Evolutionary conservation across 352 stramenopile genomes (phyloP).

Genomic region (Aphanomyces stellatus): DNA sequence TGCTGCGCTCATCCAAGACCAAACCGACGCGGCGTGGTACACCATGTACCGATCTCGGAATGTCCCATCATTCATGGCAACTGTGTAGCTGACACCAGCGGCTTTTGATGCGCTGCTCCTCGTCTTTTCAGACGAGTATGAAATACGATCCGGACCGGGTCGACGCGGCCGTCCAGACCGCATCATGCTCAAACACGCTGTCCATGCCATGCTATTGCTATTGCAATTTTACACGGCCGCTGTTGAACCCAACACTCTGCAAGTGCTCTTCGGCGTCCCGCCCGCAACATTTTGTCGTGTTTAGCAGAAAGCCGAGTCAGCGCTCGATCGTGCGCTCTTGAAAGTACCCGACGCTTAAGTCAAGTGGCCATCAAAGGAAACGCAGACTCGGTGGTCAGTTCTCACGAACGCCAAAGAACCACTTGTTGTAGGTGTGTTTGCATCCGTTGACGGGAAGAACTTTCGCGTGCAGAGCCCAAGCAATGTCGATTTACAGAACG

Average conservation of each 20-base stretch:
- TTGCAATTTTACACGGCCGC: not conserved
- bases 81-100: not conserved
- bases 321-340: not conserved
- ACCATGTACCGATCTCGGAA: not conserved
- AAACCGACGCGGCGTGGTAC: not conserved
- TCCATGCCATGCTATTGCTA: not conserved
- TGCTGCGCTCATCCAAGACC: not conserved
- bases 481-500: not conserved
- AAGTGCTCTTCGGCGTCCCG: not conserved
- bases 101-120: not conserved
- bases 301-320: not conserved
- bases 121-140: not conserved
- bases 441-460: not conserved
- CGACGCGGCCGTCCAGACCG: too few relatives aligned
- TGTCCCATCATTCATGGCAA: not conserved
- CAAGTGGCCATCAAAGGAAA: not conserved
- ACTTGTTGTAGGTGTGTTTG: not conserved
- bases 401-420: too few relatives aligned
- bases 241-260: not conserved
- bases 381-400: not conserved
- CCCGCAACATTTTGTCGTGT: not conserved
- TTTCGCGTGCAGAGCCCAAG: not conserved
- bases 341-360: not conserved
- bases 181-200: not conserved
- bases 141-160: not conserved